These are phyloP conservation scores for Kentomonas sorsogonicus DNA, from an alignment of 208 protist genomes.

Conservation along the genomic window DNA sequence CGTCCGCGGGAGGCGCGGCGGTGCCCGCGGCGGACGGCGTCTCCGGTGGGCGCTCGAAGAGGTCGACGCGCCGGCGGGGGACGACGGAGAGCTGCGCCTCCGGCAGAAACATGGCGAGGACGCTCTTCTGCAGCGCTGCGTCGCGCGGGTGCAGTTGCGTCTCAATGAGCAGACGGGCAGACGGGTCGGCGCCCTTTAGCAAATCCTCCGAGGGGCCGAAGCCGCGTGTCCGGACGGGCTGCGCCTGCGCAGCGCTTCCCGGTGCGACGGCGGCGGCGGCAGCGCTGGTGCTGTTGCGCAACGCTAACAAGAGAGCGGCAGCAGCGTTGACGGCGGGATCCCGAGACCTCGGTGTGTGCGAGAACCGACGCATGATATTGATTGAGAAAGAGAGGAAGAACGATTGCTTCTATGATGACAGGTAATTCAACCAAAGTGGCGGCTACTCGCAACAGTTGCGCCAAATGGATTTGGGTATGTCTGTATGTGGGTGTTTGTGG, in stretches of 20 bases:
- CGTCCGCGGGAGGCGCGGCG: background rate
- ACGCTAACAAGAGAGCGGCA: too few relatives aligned
- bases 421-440: too few relatives aligned
- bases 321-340: background rate
- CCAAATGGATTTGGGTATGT: background rate
- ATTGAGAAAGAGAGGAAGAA: conserved; percentile 1
- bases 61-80: conserved; percentile 13
- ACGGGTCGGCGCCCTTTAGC: conserved; percentile 39
- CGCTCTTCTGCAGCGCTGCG: conserved; percentile 51
- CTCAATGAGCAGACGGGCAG: conserved; percentile 43
- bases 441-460: background rate
- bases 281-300: too few relatives aligned
- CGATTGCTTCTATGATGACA: too few relatives aligned
- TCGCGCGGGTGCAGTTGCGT: conserved; percentile 65
- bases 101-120: conserved; percentile 56
- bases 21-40: conserved; percentile 4
- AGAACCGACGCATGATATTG: too few relatives aligned
- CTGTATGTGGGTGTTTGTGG: background rate
- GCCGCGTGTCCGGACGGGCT: conserved; percentile 54
- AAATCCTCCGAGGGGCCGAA: conserved; percentile 73
- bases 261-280: conserved; percentile 6
- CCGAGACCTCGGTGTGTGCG: too few relatives aligned
- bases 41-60: conserved; percentile 3
- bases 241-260: conserved; percentile 3
- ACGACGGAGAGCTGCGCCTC: conserved; percentile 42